Evolutionary conservation across 2,329 filamentous ascomycete genomes (phyloP).

Genomic region (Colletotrichum navitas): DNA sequence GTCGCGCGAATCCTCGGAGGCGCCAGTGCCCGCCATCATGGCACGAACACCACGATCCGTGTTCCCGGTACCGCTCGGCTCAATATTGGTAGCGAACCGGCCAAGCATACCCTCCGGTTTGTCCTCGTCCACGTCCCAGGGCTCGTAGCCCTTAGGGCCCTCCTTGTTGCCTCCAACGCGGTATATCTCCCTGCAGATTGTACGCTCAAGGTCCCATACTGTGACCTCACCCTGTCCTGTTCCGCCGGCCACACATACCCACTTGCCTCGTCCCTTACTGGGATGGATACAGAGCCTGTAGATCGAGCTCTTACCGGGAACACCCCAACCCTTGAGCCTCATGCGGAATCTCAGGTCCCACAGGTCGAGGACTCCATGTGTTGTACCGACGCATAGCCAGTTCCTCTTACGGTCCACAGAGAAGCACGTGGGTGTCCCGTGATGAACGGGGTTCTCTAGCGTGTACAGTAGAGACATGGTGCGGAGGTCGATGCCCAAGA

Average conservation of each 20-base stretch:
- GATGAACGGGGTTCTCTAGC: constrained; percentile 88
- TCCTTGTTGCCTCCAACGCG: constrained; percentile 75
- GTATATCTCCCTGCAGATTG: constrained; percentile 89
- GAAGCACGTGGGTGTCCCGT: constrained; percentile 92
- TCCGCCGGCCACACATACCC: constrained; percentile 90
- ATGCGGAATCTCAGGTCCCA: constrained; percentile 98
- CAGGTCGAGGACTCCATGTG: constrained; percentile 90
- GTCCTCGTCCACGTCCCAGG: constrained; percentile 92
- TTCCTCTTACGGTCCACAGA: constrained; percentile 87
- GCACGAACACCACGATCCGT: constrained; percentile 79
- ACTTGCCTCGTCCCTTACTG: constrained; percentile 80
- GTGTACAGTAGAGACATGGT: constrained; percentile 86
- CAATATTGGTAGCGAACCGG: constrained; percentile 83
- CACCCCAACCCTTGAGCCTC: constrained; percentile 87
- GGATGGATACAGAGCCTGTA: constrained; percentile 85
- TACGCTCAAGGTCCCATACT: constrained; percentile 95
- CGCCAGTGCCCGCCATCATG: constrained; percentile 79
- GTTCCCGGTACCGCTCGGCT: constrained; percentile 67
- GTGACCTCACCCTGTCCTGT: constrained; percentile 90
- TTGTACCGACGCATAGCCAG: constrained; percentile 92
- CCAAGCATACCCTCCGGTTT: constrained; percentile 87
- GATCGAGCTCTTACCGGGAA: constrained; percentile 84
- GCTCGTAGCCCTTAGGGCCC: constrained; percentile 76
- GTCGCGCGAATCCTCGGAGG: constrained; percentile 77
- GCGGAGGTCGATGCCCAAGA: constrained; percentile 87